Conservation (phyloP, 192 early-diverging fungal species). For the Coemansia sp. region DNA sequence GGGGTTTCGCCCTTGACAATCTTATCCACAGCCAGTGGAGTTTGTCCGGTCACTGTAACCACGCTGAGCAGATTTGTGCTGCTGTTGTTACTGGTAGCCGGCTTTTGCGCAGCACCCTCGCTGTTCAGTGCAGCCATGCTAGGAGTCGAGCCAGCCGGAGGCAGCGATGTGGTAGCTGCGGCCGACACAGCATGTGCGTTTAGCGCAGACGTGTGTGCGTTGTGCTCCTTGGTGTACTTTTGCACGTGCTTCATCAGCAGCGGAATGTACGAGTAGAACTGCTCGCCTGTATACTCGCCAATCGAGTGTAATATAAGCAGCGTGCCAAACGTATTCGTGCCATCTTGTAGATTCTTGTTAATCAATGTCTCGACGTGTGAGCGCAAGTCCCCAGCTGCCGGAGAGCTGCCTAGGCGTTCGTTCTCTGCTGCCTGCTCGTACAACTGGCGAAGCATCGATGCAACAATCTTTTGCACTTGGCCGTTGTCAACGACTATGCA, state of each 20-base stretch:
- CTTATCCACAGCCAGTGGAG: slow-evolving; percentile 29
- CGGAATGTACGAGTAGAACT: slow-evolving; percentile 68
- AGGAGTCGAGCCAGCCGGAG: slow-evolving; percentile 18
- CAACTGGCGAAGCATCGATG: slow-evolving; percentile 68
- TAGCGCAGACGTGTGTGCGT: slow-evolving; percentile 41
- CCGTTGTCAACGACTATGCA: slow-evolving; percentile 71
- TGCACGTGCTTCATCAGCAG: slow-evolving; percentile 80
- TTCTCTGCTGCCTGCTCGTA: slow-evolving; percentile 58
- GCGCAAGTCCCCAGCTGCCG: slow-evolving; percentile 54
- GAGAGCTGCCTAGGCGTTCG: slow-evolving; percentile 29
- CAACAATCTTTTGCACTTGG: slow-evolving; percentile 66
- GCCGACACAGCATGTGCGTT: slow-evolving; percentile 9
- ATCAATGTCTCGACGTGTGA: slow-evolving; percentile 63
- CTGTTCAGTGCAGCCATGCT: slow-evolving; percentile 9
- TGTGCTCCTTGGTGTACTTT: slow-evolving; percentile 83
- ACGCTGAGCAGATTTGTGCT: slow-evolving; percentile 21
- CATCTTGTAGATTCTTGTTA: slow-evolving; percentile 63
- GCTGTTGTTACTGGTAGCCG: slow-evolving; percentile 9
- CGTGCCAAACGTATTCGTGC: slow-evolving; percentile 64
- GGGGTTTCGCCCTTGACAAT: slow-evolving; percentile 44
- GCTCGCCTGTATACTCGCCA: slow-evolving; percentile 60
- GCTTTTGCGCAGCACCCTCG: slow-evolving; percentile 4
- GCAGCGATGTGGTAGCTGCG: slow-evolving; percentile 15
- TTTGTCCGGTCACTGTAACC: slow-evolving; percentile 32
- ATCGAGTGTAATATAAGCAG: slow-evolving; percentile 68